Conservation (phyloP, 2,329 filamentous ascomycete genomes). For the Apiospora hydei region DNA sequence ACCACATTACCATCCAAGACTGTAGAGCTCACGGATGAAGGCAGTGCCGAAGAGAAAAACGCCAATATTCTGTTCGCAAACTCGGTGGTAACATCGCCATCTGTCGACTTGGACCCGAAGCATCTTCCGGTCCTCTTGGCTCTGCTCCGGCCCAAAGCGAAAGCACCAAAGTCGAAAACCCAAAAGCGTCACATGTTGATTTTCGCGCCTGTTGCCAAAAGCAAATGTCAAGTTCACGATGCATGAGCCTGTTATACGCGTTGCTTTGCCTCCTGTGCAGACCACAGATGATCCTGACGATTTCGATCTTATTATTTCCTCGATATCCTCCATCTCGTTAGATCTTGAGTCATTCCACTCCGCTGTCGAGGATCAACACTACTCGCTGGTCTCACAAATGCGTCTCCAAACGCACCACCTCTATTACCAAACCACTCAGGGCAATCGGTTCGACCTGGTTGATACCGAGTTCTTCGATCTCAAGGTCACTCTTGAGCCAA, state of each 20-base stretch:
- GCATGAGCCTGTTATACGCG: constrained; percentile 92
- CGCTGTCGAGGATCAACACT: constrained; percentile 81
- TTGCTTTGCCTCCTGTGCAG: constrained; percentile 82
- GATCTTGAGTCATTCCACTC: constrained; percentile 98
- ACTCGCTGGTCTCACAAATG: constrained; percentile 83
- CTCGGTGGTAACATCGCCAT: constrained; percentile 93
- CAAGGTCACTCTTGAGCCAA: constrained; percentile 84
- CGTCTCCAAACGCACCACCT: constrained; percentile 86
- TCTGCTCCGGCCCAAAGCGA: constrained; percentile 68
- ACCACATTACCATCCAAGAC: constrained; percentile 96
- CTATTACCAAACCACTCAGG: constrained; percentile 90
- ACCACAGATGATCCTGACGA: constrained; percentile 73
- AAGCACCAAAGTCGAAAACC: constrained; percentile 47
- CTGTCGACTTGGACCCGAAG: constrained; percentile 88
- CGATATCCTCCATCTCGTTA: constrained; percentile 89
- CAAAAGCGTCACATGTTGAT: constrained; percentile 73
- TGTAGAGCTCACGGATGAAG: constrained; percentile 77
- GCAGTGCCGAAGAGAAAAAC: constrained; percentile 82
- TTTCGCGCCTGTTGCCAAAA: constrained; percentile 88
- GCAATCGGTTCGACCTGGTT: constrained; percentile 84
- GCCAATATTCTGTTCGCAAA: constrained; percentile 97
- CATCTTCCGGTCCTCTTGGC: constrained; percentile 87
- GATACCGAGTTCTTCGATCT: constrained; percentile 88
- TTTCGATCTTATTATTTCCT: constrained; percentile 94
- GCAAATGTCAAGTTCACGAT: constrained; percentile 94